Percentiles rank a stretch among this genome's conserved stretches.
Evolutionary conservation across 2,329 filamentous ascomycete genomes (phyloP).

Genomic region (Aspergillus japonicus): DNA sequence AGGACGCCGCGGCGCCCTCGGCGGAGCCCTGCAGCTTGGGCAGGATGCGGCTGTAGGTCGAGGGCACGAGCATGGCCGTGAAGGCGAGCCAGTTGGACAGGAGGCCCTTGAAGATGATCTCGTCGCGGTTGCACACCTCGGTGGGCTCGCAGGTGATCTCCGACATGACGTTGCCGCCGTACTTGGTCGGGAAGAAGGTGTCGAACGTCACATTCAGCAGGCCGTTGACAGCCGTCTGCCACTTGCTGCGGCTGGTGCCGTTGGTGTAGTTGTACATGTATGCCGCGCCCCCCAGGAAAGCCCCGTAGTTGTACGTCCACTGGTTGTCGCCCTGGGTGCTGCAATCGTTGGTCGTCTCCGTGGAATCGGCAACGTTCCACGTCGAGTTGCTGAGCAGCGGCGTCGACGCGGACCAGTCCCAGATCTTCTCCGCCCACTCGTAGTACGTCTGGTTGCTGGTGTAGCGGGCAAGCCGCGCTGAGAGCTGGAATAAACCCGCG

Average conservation of each 20-base stretch:
- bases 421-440: slow-evolving; percentile 69
- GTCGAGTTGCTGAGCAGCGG: slow-evolving; percentile 49
- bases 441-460: slow-evolving; percentile 31
- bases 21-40: slow-evolving; percentile 60
- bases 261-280: slow-evolving; percentile 57
- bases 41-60: slow-evolving; percentile 55
- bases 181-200: slow-evolving; percentile 52
- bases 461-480: slow-evolving; percentile 33
- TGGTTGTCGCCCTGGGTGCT: slow-evolving; percentile 52
- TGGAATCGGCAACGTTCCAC: slow-evolving; percentile 58
- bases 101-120: slow-evolving; percentile 71
- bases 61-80: slow-evolving; percentile 62
- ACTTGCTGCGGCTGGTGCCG: slow-evolving; percentile 40
- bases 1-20: slow-evolving; percentile 60
- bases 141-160: slow-evolving; percentile 66
- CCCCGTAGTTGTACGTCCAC: slow-evolving; percentile 60
- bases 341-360: slow-evolving; percentile 53
- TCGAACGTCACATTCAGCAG: slow-evolving; percentile 51
- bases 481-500: slow-evolving; percentile 34
- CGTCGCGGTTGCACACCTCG: slow-evolving; percentile 65
- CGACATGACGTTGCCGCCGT: slow-evolving; percentile 52
- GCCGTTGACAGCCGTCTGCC: slow-evolving; percentile 57
- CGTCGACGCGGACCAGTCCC: slow-evolving; percentile 55
- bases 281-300: slow-evolving; percentile 56
- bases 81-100: slow-evolving; percentile 65